These are phyloP conservation scores for Fusarium sp. DNA, from an alignment of 2,329 filamentous ascomycete species.

Conservation along the genomic window DNA sequence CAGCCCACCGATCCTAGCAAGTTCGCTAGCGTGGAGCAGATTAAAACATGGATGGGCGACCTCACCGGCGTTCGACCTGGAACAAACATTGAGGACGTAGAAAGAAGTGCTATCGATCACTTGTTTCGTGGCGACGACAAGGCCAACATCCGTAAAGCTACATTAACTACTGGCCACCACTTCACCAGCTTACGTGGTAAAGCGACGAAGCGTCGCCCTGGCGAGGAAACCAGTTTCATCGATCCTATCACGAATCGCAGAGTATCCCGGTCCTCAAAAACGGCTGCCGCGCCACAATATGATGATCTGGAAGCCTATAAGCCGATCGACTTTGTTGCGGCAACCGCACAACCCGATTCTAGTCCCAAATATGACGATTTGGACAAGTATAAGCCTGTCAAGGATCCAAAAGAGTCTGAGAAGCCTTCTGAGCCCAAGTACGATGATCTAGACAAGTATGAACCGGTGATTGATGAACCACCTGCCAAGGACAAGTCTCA, in stretches of 20 bases:
- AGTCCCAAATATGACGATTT: constrained; percentile 51
- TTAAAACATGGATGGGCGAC: constrained; percentile 53
- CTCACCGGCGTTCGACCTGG: constrained; percentile 53
- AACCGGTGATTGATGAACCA: constrained; percentile 48
- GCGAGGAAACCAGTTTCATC: constrained; percentile 50
- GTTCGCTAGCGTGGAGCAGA: constrained; percentile 51
- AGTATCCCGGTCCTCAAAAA: constrained; percentile 47
- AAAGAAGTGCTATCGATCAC: constrained; percentile 58
- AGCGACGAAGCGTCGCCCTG: constrained; percentile 31
- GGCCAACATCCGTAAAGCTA: constrained; percentile 47
- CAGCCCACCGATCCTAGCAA: constrained; percentile 53
- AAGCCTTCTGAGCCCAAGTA: constrained; percentile 39
- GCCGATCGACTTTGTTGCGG: constrained; percentile 44
- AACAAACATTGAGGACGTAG: constrained; percentile 57
- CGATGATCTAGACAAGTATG: constrained; percentile 53
- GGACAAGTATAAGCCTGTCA: constrained; percentile 52
- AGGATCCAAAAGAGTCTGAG: constrained; percentile 39
- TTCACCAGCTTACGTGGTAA: constrained; percentile 42
- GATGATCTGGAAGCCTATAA: constrained; percentile 52
- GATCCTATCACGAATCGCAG: constrained; percentile 71
- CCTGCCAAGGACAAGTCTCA: constrained; percentile 40
- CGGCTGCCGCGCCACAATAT: constrained; percentile 42
- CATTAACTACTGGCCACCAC: constrained; percentile 51
- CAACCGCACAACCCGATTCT: constrained; percentile 32
- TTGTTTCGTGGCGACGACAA: constrained; percentile 53